Evolutionary conservation across 352 stramenopile genomes (phyloP).

Genomic region (Phytophthora sojae): DNA sequence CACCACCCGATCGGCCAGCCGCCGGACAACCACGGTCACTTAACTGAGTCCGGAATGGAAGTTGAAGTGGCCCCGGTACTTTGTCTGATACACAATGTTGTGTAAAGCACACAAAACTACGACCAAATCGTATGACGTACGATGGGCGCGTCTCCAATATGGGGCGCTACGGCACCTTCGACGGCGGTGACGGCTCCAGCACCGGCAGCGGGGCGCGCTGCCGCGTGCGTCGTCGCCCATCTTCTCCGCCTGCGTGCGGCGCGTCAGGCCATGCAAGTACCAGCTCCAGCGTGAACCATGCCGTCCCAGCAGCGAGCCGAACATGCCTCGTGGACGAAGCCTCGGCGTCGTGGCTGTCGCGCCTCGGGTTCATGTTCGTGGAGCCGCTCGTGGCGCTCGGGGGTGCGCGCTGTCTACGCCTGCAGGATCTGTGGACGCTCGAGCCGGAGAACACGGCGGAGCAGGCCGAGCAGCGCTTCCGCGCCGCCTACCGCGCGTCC

Average conservation of each 20-base stretch:
- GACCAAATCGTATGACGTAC: conserved; percentile 12
- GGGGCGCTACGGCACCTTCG: conserved; percentile 15
- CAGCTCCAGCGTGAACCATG: background rate
- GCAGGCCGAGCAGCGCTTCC: conserved; percentile 36
- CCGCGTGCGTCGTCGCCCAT: conserved; percentile 18
- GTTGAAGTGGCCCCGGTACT: no score
- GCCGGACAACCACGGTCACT: background rate
- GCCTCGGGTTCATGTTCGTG: conserved; percentile 48
- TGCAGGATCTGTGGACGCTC: conserved; percentile 47
- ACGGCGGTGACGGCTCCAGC: conserved; percentile 14
- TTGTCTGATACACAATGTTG: no score
- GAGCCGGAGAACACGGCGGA: conserved; percentile 35
- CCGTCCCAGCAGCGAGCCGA: background rate
- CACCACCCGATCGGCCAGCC: background rate
- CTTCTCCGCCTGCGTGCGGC: conserved; percentile 2
- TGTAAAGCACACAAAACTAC: no score
- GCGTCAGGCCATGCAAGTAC: background rate
- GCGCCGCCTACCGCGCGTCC: conserved; percentile 34
- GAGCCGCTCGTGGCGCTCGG: conserved; percentile 42
- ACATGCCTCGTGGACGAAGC: conserved; percentile 20
- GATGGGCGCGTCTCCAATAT: conserved; percentile 16
- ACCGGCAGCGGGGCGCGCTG: conserved; percentile 1
- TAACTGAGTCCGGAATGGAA: no score
- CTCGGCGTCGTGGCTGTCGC: conserved; percentile 34
- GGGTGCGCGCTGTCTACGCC: conserved; percentile 15